Evolutionary conservation across 108 stramenopile species (phyloP).

Genomic region (Stephanodiscus minutulus): DNA sequence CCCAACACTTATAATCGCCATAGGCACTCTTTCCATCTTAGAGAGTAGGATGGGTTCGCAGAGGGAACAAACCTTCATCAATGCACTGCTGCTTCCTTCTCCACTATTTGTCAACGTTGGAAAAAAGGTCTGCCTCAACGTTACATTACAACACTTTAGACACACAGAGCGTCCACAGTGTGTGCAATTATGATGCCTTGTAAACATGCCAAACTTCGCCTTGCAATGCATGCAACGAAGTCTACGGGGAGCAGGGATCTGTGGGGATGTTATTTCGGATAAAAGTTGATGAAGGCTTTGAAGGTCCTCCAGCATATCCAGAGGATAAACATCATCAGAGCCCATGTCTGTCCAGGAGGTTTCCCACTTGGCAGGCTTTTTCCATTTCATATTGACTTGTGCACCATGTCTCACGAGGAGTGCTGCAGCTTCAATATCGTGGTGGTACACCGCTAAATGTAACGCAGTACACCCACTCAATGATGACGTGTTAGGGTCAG

Average conservation of each 20-base stretch:
- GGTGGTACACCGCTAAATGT: constrained; percentile 79
- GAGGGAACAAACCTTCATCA: constrained; percentile 38
- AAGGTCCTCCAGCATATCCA: constrained; percentile 81
- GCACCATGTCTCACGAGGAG: constrained; percentile 68
- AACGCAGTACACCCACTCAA: constrained; percentile 82
- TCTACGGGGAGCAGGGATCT: constrained; percentile 60
- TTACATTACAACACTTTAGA: constrained; percentile 50
- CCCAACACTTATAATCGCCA: constrained; percentile 8
- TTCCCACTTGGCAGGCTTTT: constrained; percentile 78
- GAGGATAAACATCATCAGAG: constrained; percentile 59
- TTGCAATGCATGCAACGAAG: constrained; percentile 88
- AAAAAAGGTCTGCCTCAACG: constrained; percentile 23
- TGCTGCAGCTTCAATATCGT: constrained; percentile 71
- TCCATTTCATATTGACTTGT: constrained; percentile 79
- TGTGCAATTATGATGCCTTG: constrained; percentile 64
- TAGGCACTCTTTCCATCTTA: constrained; percentile 11
- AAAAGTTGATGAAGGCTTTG: constrained; percentile 62
- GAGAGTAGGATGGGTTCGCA: constrained; percentile 41
- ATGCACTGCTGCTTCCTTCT: constrained; percentile 2
- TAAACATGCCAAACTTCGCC: constrained; percentile 49
- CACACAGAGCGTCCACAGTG: constrained; percentile 83
- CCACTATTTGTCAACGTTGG: constrained; percentile 10
- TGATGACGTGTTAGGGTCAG: constrained; percentile 75
- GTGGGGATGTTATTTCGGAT: constrained; percentile 60
- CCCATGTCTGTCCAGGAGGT: constrained; percentile 81